Evolutionary conservation across 345 rosid genomes (phyloP).

Genomic region (Gossypium mustelinum): DNA sequence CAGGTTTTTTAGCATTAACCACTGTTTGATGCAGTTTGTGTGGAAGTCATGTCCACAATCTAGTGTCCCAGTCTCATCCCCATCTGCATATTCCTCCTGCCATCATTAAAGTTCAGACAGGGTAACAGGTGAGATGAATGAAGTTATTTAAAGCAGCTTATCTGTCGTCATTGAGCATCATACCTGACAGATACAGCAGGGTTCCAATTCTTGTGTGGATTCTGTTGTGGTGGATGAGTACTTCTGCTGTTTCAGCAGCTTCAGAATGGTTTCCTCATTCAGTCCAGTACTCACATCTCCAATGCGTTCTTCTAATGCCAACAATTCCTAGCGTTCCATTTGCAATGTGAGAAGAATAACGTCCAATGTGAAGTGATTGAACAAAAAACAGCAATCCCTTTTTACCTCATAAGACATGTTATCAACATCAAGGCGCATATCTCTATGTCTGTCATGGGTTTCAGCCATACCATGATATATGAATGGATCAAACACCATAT

Average conservation of each 20-base stretch:
- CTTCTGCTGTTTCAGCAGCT: slow-evolving; percentile 48
- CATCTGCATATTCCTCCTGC: slow-evolving; percentile 78
- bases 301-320: slow-evolving; percentile 85
- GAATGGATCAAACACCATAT: slow-evolving; percentile 73
- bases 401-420: slow-evolving; percentile 96
- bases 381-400: not conserved
- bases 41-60: slow-evolving; percentile 89
- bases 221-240: slow-evolving; percentile 25
- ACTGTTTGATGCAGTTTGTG: slow-evolving; percentile 66
- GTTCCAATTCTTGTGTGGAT: slow-evolving; percentile 47
- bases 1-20: slow-evolving; percentile 77
- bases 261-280: slow-evolving; percentile 58
- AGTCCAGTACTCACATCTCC: slow-evolving; percentile 90
- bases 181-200: slow-evolving; percentile 94
- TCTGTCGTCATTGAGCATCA: not conserved
- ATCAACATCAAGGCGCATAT: slow-evolving; percentile 93
- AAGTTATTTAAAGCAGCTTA: not conserved
- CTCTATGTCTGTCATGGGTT: slow-evolving; percentile 79
- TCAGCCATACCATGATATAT: slow-evolving; percentile 65
- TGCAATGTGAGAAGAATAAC: slow-evolving; percentile 2
- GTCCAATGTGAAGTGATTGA: not conserved
- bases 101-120: not conserved
- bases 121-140: not conserved
- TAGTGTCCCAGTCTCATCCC: slow-evolving; percentile 67
- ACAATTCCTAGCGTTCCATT: slow-evolving; percentile 55